Evolutionary conservation across 1,284 basidiomycete species (phyloP).

Genomic region (Leccinum solheimii): DNA sequence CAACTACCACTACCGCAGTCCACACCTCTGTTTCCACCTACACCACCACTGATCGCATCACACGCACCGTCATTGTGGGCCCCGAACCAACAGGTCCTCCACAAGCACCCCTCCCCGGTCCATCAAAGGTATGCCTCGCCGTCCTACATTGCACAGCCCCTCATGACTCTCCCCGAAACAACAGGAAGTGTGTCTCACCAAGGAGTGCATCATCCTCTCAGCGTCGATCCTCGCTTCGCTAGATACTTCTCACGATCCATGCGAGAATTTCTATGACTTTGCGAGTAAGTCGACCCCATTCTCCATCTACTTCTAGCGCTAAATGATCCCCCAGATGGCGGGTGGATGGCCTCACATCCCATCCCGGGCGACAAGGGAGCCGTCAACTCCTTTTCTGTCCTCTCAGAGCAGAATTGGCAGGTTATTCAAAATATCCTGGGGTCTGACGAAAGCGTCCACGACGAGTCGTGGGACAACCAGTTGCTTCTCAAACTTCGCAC

Average conservation of each 20-base stretch:
- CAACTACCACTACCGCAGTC: slow-evolving; percentile 38
- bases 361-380: slow-evolving; percentile 82
- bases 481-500: slow-evolving; percentile 79
- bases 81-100: slow-evolving; percentile 38
- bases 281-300: slow-evolving; percentile 58
- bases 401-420: slow-evolving; percentile 64
- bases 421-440: slow-evolving; percentile 64
- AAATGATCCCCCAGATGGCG: slow-evolving; percentile 54
- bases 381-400: slow-evolving; percentile 62
- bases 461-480: slow-evolving; percentile 55
- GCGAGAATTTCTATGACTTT: slow-evolving; percentile 94
- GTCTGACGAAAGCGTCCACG: slow-evolving; percentile 31
- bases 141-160: neutral
- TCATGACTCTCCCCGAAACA: slow-evolving; percentile 6
- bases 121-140: slow-evolving; percentile 25
- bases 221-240: slow-evolving; percentile 81
- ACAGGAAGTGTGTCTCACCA: slow-evolving; percentile 70
- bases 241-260: slow-evolving; percentile 86
- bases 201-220: slow-evolving; percentile 83
- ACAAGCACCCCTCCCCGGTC: slow-evolving; percentile 25
- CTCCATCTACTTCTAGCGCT: slow-evolving; percentile 3
- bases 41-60: slow-evolving; percentile 36
- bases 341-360: slow-evolving; percentile 80
- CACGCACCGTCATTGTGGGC: slow-evolving; percentile 33
- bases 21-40: slow-evolving; percentile 40